These are phyloP conservation scores for Rhododendron ferrugineum DNA, from an alignment of 148 eudicot species.

Conservation along the genomic window DNA sequence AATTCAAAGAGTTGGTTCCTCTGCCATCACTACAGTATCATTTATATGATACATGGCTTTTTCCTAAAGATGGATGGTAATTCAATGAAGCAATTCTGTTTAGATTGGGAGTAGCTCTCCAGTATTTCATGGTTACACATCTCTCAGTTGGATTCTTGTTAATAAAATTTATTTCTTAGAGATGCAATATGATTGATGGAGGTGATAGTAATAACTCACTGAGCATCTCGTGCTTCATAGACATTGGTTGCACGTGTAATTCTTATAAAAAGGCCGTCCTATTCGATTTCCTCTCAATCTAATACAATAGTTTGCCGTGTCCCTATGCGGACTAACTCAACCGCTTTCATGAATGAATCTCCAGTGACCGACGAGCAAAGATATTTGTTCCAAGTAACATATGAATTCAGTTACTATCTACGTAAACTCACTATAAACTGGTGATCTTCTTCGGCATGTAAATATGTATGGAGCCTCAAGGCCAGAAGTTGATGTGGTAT, in stretches of 20 bases:
- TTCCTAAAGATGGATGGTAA: neutral
- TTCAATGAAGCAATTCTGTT: neutral
- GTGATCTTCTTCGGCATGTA: neutral
- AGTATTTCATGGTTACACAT: neutral
- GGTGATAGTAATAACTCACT: neutral
- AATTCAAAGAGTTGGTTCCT: neutral
- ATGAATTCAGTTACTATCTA: neutral
- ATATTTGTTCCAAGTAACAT: neutral
- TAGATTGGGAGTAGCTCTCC: neutral
- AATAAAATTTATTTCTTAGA: neutral
- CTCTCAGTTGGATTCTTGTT: neutral
- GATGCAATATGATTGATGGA: neutral
- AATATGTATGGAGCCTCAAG: neutral
- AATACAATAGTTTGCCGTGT: neutral
- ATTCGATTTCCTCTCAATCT: neutral
- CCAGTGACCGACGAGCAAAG: neutral
- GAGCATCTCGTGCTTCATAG: neutral
- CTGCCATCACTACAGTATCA: neutral
- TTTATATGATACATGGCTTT: neutral
- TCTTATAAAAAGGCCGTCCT: neutral
- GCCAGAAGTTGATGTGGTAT: neutral
- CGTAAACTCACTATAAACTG: too few relatives aligned
- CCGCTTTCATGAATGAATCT: neutral
- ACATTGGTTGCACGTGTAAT: neutral
- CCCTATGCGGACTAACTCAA: neutral